Evolutionary conservation across 345 rosid species (phyloP), one percentile per base, ranked within the genome.

Genomic region (Reutealis trisperma): DNA sequence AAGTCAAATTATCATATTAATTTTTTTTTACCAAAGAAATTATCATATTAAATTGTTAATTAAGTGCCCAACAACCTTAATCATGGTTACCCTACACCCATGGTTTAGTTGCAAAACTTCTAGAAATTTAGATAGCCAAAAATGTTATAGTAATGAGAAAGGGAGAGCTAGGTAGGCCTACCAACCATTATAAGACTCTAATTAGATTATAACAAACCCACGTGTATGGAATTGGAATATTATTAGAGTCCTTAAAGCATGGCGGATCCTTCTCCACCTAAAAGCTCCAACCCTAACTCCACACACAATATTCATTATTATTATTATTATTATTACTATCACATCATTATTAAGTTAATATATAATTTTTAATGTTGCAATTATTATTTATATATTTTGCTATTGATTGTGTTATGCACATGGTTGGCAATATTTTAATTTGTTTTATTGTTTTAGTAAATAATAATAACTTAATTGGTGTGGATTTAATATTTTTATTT

Each of bases 211-310:
- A 52, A 64, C 32, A 11, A 45, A 70, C 54, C 79, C 85, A 84
- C 83, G 81, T 86, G 85, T 73, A 32, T 72, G 80, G 81, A 25
- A 75, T 84, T 78, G 13, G 51, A 47, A 47, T 76, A 45, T 45
- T n/a, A 22, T 45, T 44, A 22, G 41, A 60, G 71, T 27, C 76
- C 75, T 63, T 30, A 32, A 67, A 60, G 61, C 75, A 57, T 73
- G 72, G 63, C 60, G 83, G 71, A 69, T 78, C 79, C 63, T 41
- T 63, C 60, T 75, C 82, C 66, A 71, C 41, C 41, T 37, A 37
- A 37, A 4, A 4, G 6, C 41, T 37, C 41, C 41, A 37, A 37
- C 78, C 80, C n/a, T 49, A 19, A 32, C 70, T 32, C 16, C 49
- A 21, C 59, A 34, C 59, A 25, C n/a, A 27, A 30, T 24, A 22